Conservation (phyloP, 2,329 filamentous ascomycete genomes). For the Leptographium galeiforme region DNA sequence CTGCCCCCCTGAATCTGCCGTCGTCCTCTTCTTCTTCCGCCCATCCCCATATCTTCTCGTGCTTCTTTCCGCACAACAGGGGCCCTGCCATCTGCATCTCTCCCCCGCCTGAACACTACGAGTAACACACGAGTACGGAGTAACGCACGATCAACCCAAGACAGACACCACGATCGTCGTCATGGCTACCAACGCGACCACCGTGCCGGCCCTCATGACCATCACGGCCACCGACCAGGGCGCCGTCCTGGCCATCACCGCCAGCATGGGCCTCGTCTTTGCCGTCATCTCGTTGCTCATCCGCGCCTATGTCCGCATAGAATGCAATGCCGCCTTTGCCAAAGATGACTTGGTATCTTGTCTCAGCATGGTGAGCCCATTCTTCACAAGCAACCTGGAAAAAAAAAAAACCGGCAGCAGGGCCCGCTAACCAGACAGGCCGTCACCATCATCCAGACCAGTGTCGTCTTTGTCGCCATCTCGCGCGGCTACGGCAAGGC, state of each 20-base stretch:
- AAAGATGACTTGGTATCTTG: constrained; percentile 22
- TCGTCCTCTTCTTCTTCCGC: background rate
- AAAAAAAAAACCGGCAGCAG: background rate
- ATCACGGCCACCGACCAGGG: constrained; percentile 24
- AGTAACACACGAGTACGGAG: background rate
- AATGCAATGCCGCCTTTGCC: constrained; percentile 16
- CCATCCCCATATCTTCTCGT: background rate
- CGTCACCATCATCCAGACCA: constrained; percentile 22
- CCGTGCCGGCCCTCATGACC: constrained; percentile 20
- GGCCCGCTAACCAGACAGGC: constrained; percentile 12
- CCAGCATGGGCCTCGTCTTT: constrained; percentile 23
- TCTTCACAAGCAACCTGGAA: background rate
- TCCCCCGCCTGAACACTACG: background rate
- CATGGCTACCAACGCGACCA: background rate
- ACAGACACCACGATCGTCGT: background rate
- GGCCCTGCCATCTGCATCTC: background rate
- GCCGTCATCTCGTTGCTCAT: constrained; percentile 24
- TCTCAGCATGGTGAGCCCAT: constrained; percentile 15
- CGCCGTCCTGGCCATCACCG: constrained; percentile 25
- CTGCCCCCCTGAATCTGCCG: no score
- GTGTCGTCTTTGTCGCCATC: constrained; percentile 22
- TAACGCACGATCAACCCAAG: background rate
- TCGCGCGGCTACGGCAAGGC: constrained; percentile 24
- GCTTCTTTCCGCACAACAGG: background rate
- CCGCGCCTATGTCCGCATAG: constrained; percentile 23